Percentiles rank a stretch among this genome's conserved stretches.
These are phyloP conservation scores for Telfairia occidentalis DNA, from an alignment of 331 rosid species.

Conservation along the genomic window DNA sequence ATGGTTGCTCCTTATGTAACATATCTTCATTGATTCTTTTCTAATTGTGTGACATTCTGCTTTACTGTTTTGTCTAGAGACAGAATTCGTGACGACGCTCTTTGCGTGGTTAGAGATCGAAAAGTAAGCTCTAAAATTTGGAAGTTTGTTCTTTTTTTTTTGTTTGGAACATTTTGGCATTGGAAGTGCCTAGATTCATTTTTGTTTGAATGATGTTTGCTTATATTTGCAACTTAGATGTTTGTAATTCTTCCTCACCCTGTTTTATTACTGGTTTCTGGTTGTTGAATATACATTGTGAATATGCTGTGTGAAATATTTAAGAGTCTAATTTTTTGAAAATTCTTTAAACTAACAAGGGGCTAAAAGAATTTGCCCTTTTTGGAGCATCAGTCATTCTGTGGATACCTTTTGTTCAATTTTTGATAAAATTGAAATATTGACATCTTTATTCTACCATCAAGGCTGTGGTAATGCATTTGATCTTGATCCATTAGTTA, in stretches of 20 bases:
- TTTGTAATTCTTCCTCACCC: background rate
- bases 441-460: background rate
- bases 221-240: background rate
- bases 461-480: background rate
- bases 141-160: background rate
- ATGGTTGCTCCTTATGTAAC: background rate
- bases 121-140: constrained; percentile 41
- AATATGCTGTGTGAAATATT: background rate
- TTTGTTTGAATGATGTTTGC: background rate
- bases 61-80: constrained; percentile 34
- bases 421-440: background rate
- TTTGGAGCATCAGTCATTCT: background rate
- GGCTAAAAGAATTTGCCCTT: background rate
- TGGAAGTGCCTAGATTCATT: background rate
- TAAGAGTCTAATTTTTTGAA: background rate
- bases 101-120: constrained; percentile 36
- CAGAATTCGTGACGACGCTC: constrained; percentile 41
- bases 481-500: background rate
- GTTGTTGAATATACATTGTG: background rate
- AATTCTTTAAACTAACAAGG: background rate
- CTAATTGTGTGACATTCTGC: constrained; percentile 3
- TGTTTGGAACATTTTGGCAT: background rate
- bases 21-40: background rate
- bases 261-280: background rate
- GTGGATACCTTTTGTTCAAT: background rate